These are phyloP conservation scores for Solanum aculeatissimum DNA, from an alignment of 305 asterid species.

Conservation along the genomic window DNA sequence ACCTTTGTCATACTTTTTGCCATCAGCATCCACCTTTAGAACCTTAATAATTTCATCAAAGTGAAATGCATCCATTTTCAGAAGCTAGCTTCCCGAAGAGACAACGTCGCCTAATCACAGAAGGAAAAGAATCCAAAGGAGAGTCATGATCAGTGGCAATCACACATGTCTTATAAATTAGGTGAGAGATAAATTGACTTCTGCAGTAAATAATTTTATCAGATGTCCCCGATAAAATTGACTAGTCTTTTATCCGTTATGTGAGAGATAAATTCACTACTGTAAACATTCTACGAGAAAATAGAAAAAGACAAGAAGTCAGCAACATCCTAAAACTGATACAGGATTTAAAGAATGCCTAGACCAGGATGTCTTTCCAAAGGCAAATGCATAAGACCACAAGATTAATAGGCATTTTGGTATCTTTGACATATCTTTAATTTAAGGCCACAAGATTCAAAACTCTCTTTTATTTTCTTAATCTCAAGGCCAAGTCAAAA, in stretches of 20 bases:
- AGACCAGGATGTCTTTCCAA: background rate
- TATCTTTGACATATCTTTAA: too few species aligned
- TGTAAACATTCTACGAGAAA: background rate
- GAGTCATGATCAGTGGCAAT: background rate
- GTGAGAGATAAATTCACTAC: background rate
- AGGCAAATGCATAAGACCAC: too few species aligned
- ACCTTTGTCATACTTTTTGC: conserved; percentile 34
- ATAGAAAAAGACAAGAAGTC: background rate
- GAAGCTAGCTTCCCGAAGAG: background rate
- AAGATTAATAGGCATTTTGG: too few species aligned
- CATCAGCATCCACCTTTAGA: conserved; percentile 18
- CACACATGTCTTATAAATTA: background rate
- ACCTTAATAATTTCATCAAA: conserved; percentile 26
- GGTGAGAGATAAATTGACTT: background rate
- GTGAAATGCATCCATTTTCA: conserved; percentile 15
- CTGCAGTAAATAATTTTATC: background rate
- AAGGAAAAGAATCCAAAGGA: background rate
- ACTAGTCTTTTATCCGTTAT: background rate
- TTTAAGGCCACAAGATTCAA: too few species aligned
- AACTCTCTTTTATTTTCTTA: too few species aligned
- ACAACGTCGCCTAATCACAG: background rate
- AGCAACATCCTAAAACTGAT: background rate
- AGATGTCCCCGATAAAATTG: background rate
- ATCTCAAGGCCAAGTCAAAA: background rate
- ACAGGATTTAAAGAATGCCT: background rate